Percentiles rank a stretch among this genome's conserved stretches.
Evolutionary conservation across 768 basidiomycete species (phyloP).

Genomic region (Hirschioporus abietinus): DNA sequence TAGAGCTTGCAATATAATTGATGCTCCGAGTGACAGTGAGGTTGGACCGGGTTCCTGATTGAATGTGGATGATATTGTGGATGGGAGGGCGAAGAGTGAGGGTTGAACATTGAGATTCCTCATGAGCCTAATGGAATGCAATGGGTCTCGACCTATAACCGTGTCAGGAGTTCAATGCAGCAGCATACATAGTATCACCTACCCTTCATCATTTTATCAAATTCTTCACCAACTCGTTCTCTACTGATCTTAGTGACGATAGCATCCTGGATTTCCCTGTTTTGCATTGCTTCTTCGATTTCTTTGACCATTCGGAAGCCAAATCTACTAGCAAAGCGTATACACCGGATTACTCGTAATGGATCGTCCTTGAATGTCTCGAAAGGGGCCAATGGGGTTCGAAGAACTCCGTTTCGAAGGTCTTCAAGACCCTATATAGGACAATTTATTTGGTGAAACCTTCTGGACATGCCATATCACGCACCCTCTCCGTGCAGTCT

Average conservation of each 20-base stretch:
- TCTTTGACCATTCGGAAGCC: slow-evolving; percentile 74
- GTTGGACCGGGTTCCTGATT: slow-evolving; percentile 37
- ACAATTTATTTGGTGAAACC: slow-evolving; percentile 13
- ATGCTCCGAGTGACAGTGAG: slow-evolving; percentile 47
- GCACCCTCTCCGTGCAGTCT: slow-evolving; percentile 77
- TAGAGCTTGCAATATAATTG: slow-evolving; percentile 52
- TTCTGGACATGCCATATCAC: slow-evolving; percentile 1
- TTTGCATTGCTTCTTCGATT: slow-evolving; percentile 55
- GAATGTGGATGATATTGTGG: slow-evolving; percentile 35
- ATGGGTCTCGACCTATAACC: slow-evolving; percentile 64
- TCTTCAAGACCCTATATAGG: slow-evolving; percentile 75
- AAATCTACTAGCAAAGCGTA: slow-evolving; percentile 89
- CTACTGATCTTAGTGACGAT: slow-evolving; percentile 78
- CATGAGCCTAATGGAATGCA: slow-evolving; percentile 72
- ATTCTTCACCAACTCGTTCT: slow-evolving; percentile 87
- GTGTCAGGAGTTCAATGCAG: slow-evolving; percentile 4
- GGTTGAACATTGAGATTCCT: slow-evolving; percentile 64
- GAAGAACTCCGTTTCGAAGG: slow-evolving; percentile 66
- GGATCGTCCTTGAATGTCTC: slow-evolving; percentile 96
- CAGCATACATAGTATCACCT: slow-evolving; percentile 6
- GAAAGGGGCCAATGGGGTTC: slow-evolving; percentile 82
- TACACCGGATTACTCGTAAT: slow-evolving; percentile 81
- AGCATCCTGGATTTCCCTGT: slow-evolving; percentile 62
- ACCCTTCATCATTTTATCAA: slow-evolving; percentile 94
- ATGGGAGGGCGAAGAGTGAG: slow-evolving; percentile 57